These are phyloP conservation scores for Climacium dendroides DNA, from an alignment of 225 moss, liverwort and hornwort species.

Conservation along the genomic window DNA sequence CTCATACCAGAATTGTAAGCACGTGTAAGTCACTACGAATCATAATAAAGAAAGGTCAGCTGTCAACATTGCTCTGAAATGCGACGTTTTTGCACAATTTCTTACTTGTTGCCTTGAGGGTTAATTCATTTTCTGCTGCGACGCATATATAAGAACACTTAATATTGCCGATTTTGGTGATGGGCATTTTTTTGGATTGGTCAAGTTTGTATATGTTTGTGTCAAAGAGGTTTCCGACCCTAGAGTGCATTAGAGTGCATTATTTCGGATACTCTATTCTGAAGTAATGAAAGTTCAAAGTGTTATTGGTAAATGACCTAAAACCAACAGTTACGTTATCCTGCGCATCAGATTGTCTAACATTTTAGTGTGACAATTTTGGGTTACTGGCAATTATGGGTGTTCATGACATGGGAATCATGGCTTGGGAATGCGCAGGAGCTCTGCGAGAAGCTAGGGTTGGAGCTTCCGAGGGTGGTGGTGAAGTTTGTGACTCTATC, in stretches of 20 bases:
- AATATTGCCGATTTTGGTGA: neutral
- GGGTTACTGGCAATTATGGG: too few relatives aligned
- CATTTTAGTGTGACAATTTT: neutral
- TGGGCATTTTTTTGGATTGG: neutral
- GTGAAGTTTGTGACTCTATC: slow-evolving; percentile 42
- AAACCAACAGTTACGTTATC: neutral
- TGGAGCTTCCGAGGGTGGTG: slow-evolving; percentile 35
- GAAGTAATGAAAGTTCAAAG: neutral
- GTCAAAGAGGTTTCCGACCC: neutral
- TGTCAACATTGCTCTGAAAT: neutral
- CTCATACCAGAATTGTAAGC: neutral
- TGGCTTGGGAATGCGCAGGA: slow-evolving; percentile 5
- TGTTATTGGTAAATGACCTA: neutral
- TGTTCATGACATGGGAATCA: neutral
- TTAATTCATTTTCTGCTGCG: neutral
- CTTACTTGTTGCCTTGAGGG: neutral
- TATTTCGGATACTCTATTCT: neutral
- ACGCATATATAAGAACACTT: neutral
- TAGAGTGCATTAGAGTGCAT: too few relatives aligned
- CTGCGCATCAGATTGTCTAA: neutral
- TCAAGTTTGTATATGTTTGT: neutral
- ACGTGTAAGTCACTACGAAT: neutral
- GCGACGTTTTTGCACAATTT: neutral
- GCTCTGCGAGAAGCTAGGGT: slow-evolving; percentile 29
- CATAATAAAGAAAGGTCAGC: neutral